Evolutionary conservation across 768 basidiomycete genomes (phyloP).

Genomic region (Boletus rubropictus): DNA sequence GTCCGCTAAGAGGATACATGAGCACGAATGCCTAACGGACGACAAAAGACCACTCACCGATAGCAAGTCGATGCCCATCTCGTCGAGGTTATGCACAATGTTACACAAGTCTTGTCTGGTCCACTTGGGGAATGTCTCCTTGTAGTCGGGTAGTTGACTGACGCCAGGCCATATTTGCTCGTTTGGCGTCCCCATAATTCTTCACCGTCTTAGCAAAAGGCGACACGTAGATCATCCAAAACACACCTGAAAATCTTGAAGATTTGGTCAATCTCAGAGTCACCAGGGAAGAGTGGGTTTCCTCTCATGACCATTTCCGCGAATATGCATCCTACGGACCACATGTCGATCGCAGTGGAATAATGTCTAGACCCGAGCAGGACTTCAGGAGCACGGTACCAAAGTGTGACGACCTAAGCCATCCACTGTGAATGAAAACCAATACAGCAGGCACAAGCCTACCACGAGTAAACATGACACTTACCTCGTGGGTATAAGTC

Average conservation of each 20-base stretch:
- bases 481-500: conserved; percentile 98
- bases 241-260: conserved; percentile 95
- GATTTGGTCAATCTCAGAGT: conserved; percentile 99
- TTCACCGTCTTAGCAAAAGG: conserved; percentile 29
- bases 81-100: conserved; percentile 68
- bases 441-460: background rate
- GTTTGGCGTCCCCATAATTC: conserved; percentile 90
- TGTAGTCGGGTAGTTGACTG: conserved; percentile 85
- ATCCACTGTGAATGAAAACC: conserved; percentile 8
- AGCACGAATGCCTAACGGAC: background rate
- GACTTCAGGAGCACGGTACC: conserved; percentile 99
- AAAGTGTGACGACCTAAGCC: conserved; percentile 92
- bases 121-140: conserved; percentile 97
- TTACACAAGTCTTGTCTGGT: conserved; percentile 61
- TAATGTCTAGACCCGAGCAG: conserved; percentile 94
- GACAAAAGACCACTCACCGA: conserved; percentile 39
- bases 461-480: conserved; percentile 14
- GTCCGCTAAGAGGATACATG: conserved; percentile 40
- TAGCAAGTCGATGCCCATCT: conserved; percentile 73
- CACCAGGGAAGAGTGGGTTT: conserved; percentile 91
- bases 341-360: conserved; percentile 98
- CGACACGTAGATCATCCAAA: background rate
- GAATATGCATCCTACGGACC: conserved; percentile 99
- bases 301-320: conserved; percentile 97
- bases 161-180: conserved; percentile 93